Conservation (phyloP, 2,329 filamentous ascomycete species). For the Cadophora malorum region DNA sequence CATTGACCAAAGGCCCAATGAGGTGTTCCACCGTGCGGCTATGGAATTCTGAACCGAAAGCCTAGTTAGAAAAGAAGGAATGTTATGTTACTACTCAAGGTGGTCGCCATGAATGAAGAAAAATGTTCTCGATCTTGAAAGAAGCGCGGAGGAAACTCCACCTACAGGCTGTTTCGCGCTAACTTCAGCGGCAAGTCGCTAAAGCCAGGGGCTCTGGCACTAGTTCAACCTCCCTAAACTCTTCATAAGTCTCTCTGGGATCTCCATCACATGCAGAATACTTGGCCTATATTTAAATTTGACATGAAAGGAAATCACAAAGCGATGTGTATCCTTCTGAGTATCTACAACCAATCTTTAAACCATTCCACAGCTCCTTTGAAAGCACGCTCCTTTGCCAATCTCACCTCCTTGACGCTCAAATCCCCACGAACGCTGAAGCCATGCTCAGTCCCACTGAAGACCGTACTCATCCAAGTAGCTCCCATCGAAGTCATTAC, state of each 20-base stretch:
- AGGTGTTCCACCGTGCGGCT: no score
- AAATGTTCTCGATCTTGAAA: no score
- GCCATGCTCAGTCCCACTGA: constrained; percentile 72
- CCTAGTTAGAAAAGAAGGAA: no score
- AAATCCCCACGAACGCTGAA: constrained; percentile 72
- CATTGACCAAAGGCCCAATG: no score
- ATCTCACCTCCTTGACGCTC: constrained; percentile 61
- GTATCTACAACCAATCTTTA: constrained; percentile 46
- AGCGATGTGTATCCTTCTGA: neutral
- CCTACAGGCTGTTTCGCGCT: no score
- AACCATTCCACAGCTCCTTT: constrained; percentile 79
- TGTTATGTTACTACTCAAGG: no score
- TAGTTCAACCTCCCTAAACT: neutral
- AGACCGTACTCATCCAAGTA: constrained; percentile 65
- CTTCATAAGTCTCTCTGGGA: neutral
- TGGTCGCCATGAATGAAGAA: no score
- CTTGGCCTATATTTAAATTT: neutral
- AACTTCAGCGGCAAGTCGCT: neutral
- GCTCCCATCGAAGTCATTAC: constrained; percentile 61
- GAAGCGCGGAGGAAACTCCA: no score
- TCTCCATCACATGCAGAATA: neutral
- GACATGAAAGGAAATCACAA: neutral
- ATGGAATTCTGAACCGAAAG: no score
- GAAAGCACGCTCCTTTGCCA: constrained; percentile 80
- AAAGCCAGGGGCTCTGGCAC: neutral